A percentile compares a stretch with the other conserved stretches of the same genome.
phyloP scores from a whole-genome alignment of 2,329 filamentous ascomycete species.

The Scedosporium dehoogii region DNA sequence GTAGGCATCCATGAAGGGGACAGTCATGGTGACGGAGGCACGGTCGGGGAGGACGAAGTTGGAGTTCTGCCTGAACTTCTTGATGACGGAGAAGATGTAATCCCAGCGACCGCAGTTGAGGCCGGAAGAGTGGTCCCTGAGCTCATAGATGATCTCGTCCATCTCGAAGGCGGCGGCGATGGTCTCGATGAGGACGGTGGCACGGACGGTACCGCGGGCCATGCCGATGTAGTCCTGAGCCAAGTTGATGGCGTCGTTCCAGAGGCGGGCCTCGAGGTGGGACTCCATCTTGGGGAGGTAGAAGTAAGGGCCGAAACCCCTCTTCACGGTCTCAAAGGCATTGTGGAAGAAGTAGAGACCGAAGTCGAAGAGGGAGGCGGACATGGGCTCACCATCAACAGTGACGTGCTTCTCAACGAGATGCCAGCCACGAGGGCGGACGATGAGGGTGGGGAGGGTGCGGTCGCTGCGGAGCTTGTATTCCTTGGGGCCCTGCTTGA shows the following conservation, averaged over 20 bases:
- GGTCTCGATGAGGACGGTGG: constrained; percentile 93
- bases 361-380: constrained; percentile 89
- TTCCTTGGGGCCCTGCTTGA: constrained; percentile 89
- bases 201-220: constrained; percentile 83
- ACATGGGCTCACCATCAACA: constrained; percentile 89
- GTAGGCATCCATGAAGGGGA: constrained; percentile 96
- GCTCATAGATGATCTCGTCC: constrained; percentile 99
- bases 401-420: constrained; percentile 97
- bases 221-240: constrained; percentile 89
- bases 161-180: constrained; percentile 98
- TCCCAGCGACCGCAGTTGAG: constrained; percentile 99
- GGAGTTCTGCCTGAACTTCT: constrained; percentile 94
- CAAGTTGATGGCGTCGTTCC: constrained; percentile 97
- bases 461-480: constrained; percentile 95
- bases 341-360: constrained; percentile 99
- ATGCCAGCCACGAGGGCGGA: constrained; percentile 93
- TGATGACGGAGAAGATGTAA: constrained; percentile 99
- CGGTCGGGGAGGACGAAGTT: constrained; percentile 92
- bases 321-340: constrained; percentile 74
- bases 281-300: constrained; percentile 98
- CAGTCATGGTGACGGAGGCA: constrained; percentile 88
- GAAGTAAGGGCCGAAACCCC: constrained; percentile 88
- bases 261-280: constrained; percentile 90
- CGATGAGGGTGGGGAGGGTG: constrained; percentile 77
- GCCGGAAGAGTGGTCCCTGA: constrained; percentile 89